These are phyloP conservation scores for Didymella exigua DNA, from an alignment of 2,329 filamentous ascomycete genomes.

Conservation along the genomic window DNA sequence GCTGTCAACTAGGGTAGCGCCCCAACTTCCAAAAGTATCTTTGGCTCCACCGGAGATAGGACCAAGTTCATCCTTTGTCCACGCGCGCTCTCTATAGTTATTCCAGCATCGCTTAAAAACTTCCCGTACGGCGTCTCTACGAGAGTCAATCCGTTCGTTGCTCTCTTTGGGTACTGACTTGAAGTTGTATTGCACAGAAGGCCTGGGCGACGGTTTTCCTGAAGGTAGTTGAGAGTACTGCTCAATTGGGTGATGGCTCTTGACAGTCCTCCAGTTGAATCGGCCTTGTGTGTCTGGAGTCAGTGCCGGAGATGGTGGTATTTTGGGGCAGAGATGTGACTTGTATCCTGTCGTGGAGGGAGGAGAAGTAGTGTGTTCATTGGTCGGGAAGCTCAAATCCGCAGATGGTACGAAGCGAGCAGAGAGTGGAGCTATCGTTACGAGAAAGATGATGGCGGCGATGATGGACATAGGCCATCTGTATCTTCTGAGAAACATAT, in stretches of 20 bases:
- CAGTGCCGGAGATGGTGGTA: slow-evolving; percentile 15
- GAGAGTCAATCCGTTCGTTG: slow-evolving; percentile 29
- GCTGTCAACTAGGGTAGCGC: slow-evolving; percentile 52
- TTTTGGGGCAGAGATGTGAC: slow-evolving; percentile 20
- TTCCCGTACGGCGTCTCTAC: slow-evolving; percentile 50
- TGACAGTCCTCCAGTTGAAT: slow-evolving; percentile 24
- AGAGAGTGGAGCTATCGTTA: slow-evolving; percentile 15
- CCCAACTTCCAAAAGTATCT: slow-evolving; percentile 55
- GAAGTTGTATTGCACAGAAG: slow-evolving; percentile 15
- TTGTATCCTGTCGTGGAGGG: neutral
- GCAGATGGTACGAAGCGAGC: slow-evolving; percentile 12
- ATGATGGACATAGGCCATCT: slow-evolving; percentile 20
- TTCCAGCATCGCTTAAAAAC: slow-evolving; percentile 49
- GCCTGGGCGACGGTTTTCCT: neutral
- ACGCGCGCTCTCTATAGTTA: slow-evolving; percentile 58
- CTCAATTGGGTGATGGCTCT: slow-evolving; percentile 14
- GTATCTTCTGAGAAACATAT: slow-evolving; percentile 21
- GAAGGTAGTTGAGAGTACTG: slow-evolving; percentile 15
- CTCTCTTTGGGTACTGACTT: neutral
- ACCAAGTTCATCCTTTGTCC: slow-evolving; percentile 55
- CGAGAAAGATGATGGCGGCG: slow-evolving; percentile 10
- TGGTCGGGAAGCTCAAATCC: slow-evolving; percentile 6
- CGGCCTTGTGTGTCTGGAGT: slow-evolving; percentile 18
- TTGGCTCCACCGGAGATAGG: slow-evolving; percentile 48
- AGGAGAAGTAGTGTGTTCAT: neutral